Base-by-base conservation (phyloP, 495 filamentous ascomycete genomes). In the Aspergillus wentii region DNA sequence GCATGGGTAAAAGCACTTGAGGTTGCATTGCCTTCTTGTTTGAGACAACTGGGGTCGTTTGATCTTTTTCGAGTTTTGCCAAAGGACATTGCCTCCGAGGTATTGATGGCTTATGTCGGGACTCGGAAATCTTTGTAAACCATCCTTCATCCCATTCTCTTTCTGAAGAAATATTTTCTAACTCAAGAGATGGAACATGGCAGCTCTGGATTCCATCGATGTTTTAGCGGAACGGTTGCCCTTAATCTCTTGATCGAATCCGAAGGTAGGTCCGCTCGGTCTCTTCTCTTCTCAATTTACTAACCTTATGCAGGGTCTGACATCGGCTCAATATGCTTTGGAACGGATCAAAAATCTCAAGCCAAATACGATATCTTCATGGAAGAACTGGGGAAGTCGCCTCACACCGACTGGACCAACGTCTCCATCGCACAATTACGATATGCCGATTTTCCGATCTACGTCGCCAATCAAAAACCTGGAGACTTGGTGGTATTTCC, bases 401-500 rank as follows among this genome's bases (percentile, higher is more conserved):
- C 51, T 14, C 51, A 54, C 18, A 54, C 46, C 9, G 51, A 54
- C 20, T 54, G 51, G 51, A 30, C 44, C 21, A 50, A 54, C 11
- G 16, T 54, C 10, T 38, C 40, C 1, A 33, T 40, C 18, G 18
- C 31, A 3, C 38, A 45, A 9, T 22, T 54, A 11, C 33, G 36
- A 34, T 34, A 25, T 8, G 51, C 46, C 1, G 33, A 45, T 16
- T 54, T 54, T 17, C 51, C 51, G 7, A 48, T 54, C 1, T 54
- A 54, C 32, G 44, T 54, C 13, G 41, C 43, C 16, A 15, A 48
- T 11, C 51, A 50, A 20, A 25, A 38, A 18, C 46, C 46, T n/a
- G 51, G 51, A 3, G 51, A 54, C 20, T 26, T 54, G n/a, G 46
- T 54, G 4, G 37, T 54, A 10, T 54, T 54, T 17, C 51, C 51